Conservation (phyloP, 208 protist species). For the Leishmania major region DNA sequence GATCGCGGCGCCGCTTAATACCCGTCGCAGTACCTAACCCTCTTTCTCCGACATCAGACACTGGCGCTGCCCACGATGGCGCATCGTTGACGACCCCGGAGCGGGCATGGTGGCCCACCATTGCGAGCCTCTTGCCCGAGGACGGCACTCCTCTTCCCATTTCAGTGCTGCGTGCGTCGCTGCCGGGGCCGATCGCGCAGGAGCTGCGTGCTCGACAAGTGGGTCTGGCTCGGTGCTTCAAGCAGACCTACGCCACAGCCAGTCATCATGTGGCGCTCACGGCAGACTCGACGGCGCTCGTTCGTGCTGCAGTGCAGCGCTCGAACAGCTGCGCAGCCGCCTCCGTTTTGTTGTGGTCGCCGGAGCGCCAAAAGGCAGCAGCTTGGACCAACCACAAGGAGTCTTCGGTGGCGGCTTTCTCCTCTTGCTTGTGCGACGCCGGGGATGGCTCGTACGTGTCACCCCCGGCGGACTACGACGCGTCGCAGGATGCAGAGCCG, state of each 20-base stretch:
- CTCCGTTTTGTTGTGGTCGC: neutral
- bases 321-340: neutral
- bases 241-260: slow-evolving; percentile 23
- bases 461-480: slow-evolving; percentile 14
- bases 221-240: slow-evolving; percentile 51
- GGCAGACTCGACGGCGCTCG: slow-evolving; percentile 9
- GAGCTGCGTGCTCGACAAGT: slow-evolving; percentile 19
- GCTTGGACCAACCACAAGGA: neutral
- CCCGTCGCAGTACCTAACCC: neutral
- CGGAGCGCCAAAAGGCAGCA: neutral
- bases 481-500: slow-evolving; percentile 15
- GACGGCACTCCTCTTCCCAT: slow-evolving; percentile 30
- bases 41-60: neutral
- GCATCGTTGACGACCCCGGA: neutral
- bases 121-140: slow-evolving; percentile 20
- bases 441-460: slow-evolving; percentile 18
- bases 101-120: slow-evolving; percentile 8
- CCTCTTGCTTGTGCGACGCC: neutral
- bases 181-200: slow-evolving; percentile 31
- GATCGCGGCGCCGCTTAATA: neutral
- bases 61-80: neutral
- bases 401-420: neutral
- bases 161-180: slow-evolving; percentile 22
- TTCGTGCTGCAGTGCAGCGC: slow-evolving; percentile 1
- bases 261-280: slow-evolving; percentile 9